Evolutionary conservation across 2,329 filamentous ascomycete genomes (phyloP).

Genomic region (Stemphylium lycopersici): DNA sequence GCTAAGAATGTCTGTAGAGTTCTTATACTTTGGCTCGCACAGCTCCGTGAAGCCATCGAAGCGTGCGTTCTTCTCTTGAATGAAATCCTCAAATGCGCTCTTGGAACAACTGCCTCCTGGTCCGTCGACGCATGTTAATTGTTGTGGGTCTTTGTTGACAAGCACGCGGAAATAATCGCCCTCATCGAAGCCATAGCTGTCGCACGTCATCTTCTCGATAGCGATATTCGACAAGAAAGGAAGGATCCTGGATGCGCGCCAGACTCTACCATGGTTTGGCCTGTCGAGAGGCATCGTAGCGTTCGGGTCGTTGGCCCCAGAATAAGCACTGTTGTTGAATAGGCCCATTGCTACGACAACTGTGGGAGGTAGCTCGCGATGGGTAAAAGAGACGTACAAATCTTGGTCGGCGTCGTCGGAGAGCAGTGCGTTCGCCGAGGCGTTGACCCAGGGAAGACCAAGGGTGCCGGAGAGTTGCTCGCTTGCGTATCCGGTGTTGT

Average conservation of each 20-base stretch:
- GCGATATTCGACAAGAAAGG: constrained; percentile 71
- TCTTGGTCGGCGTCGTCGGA: constrained; percentile 59
- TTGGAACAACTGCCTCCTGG: constrained; percentile 59
- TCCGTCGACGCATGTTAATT: constrained; percentile 57
- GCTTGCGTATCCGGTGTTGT: constrained; percentile 70
- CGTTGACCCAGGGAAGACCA: constrained; percentile 71
- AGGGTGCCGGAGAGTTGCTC: constrained; percentile 59
- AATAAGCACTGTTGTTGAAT: constrained; percentile 70
- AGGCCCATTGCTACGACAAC: constrained; percentile 71
- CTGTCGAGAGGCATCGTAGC: constrained; percentile 68
- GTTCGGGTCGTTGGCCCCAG: constrained; percentile 61
- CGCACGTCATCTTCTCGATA: constrained; percentile 69
- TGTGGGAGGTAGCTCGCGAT: constrained; percentile 71
- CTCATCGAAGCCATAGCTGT: constrained; percentile 59
- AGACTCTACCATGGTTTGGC: constrained; percentile 68
- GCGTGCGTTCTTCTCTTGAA: constrained; percentile 51
- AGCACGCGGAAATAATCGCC: constrained; percentile 61
- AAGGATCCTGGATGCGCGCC: constrained; percentile 67
- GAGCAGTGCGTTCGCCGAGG: constrained; percentile 60
- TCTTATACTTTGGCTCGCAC: constrained; percentile 52
- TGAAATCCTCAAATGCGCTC: constrained; percentile 51
- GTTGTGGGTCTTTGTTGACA: constrained; percentile 59
- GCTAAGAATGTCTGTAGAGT: constrained; percentile 51
- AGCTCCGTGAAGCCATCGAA: constrained; percentile 53
- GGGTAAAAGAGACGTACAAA: constrained; percentile 71